A percentile compares a stretch with the other conserved stretches of the same genome.
Evolutionary conservation across 257 asterid genomes (phyloP).

Genomic region (Fraxinus quadrangulata): DNA sequence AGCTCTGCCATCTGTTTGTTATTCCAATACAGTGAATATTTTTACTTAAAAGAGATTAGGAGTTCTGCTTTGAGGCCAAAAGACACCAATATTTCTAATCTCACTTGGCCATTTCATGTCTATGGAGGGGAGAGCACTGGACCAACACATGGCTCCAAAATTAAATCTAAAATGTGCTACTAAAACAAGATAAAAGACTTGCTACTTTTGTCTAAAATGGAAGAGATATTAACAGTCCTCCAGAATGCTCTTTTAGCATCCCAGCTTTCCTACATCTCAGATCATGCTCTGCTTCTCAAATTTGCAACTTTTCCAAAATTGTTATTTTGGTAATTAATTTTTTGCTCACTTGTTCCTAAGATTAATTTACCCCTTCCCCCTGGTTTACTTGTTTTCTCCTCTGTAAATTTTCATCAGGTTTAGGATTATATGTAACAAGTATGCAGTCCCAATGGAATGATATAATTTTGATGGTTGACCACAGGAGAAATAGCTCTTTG

Average conservation of each 20-base stretch:
- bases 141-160: not conserved
- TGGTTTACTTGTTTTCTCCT: not conserved
- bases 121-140: not conserved
- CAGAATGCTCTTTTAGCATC: not conserved
- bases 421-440: not conserved
- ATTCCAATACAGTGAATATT: not conserved
- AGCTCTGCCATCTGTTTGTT: not conserved
- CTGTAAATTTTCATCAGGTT: not conserved
- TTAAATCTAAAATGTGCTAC: not conserved
- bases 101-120: not conserved
- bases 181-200: too few relatives aligned
- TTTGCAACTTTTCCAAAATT: not conserved
- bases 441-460: not conserved
- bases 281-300: too few relatives aligned
- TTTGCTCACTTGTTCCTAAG: not conserved
- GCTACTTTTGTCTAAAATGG: not conserved
- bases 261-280: not conserved
- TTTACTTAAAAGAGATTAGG: not conserved
- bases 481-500: not conserved
- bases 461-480: not conserved
- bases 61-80: conserved; percentile 1
- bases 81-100: not conserved
- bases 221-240: not conserved
- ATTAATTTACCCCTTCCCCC: not conserved
- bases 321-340: not conserved